Base-by-base conservation (phyloP, 768 basidiomycete species). In the Mycena pura region DNA sequence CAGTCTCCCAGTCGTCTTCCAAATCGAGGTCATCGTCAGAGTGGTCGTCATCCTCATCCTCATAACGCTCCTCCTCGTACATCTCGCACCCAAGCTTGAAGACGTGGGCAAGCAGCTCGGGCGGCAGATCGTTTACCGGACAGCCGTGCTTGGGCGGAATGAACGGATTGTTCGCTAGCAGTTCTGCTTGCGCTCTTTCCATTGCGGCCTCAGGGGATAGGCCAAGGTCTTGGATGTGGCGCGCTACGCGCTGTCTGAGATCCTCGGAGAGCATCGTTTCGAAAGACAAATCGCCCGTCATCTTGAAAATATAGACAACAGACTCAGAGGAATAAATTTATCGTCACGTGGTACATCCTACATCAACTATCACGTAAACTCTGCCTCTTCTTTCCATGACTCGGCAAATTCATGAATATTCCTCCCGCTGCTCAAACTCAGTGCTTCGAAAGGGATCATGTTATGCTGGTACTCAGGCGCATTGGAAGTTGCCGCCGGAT, bases 361-460 rank as follows among this genome's bases (percentile, higher is more conserved):
- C n/a, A 21, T 22, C 8, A 28, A 11, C 29, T 28, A 36, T 51
- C 32, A 31, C 36, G 27, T 45, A 69, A 6, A 57, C 68, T 67
- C 57, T 72, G 73, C 58, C 60, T 85, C 80, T 21, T 86, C 80
- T 69, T 82, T 78, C 87, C 86, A 90, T 10, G 78, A 71, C 17
- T 86, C 80, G 3, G 89, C 85, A 73, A 97, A 97, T 50, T 90
- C 89, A 24, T 83, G 79, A 22, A 94, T 83, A 63, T 82, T 83
- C 47, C 82, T 80, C 4, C 95, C 96, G 48, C 82, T 83, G 66
- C 93, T 89, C 69, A 97, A 73, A 48, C 80, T 83, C n/a, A 96
- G 76, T 4, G 91, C 92, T 69, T 99, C 96, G 46, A 94, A 82
- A 9, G 96, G 96, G 29, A 96, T 81, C 89, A 95, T 96, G 68